These are phyloP conservation scores for Puccinia polysora DNA, from an alignment of 1,284 basidiomycete species.

Conservation along the genomic window DNA sequence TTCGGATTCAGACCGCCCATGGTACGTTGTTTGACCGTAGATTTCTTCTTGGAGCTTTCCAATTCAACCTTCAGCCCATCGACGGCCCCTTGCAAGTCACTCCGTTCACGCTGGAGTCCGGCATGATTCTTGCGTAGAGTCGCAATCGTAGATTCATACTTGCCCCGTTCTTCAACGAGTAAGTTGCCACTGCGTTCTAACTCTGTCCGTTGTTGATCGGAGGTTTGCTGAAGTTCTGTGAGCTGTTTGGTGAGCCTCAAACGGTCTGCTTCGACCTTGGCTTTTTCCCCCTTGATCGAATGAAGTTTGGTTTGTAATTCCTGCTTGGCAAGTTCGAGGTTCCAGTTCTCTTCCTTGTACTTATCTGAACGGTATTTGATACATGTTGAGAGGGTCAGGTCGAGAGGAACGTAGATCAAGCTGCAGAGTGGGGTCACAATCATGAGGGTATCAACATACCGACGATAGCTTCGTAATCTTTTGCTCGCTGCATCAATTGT, in stretches of 20 bases:
- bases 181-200: conserved; percentile 67
- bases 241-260: conserved; percentile 73
- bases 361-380: conserved; percentile 59
- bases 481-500: conserved; percentile 64
- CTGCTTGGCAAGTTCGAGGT: conserved; percentile 86
- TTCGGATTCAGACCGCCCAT: conserved; percentile 55
- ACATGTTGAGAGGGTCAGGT: conserved; percentile 37
- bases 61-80: conserved; percentile 68
- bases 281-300: conserved; percentile 64
- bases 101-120: conserved; percentile 81
- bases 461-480: conserved; percentile 69
- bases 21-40: conserved; percentile 49
- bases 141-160: conserved; percentile 87
- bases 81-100: conserved; percentile 75
- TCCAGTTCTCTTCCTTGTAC: conserved; percentile 98
- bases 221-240: conserved; percentile 66
- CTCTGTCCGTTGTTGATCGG: conserved; percentile 81
- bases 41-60: conserved; percentile 59
- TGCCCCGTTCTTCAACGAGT: conserved; percentile 71
- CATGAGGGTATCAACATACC: conserved; percentile 57
- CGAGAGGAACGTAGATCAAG: conserved; percentile 39
- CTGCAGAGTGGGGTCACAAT: not conserved
- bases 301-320: conserved; percentile 70
- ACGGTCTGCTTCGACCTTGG: conserved; percentile 74
- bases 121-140: conserved; percentile 80